phyloP scores from a whole-genome alignment of 225 moss, liverwort and hornwort genomes.

The Rhytidiadelphus loreus region DNA sequence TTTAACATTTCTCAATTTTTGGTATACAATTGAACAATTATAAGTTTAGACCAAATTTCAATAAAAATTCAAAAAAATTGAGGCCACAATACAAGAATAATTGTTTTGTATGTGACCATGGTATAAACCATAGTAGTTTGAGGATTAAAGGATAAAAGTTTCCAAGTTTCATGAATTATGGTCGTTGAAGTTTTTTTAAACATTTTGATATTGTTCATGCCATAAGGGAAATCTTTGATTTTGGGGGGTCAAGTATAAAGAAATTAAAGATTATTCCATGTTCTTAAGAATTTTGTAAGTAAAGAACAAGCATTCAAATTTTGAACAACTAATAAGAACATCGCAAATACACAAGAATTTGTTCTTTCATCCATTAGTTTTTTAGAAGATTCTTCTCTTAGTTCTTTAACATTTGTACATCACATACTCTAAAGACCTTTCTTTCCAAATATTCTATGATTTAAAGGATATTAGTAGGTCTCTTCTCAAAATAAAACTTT shows the following conservation, averaged over 20 bases:
- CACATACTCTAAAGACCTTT: no score
- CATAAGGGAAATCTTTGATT: neutral
- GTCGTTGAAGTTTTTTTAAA: neutral
- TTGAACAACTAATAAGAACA: neutral
- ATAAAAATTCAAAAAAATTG: neutral
- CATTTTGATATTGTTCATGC: neutral
- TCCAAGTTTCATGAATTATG: neutral
- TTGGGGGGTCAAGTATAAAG: rapidly evolving
- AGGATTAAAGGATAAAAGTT: neutral
- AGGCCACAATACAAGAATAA: rapidly evolving
- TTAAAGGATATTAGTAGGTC: no score
- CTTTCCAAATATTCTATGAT: no score
- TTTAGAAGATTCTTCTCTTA: no score
- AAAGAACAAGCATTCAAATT: neutral
- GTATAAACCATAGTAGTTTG: neutral
- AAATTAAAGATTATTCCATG: neutral
- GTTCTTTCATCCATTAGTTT: no score
- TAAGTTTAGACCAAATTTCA: no score
- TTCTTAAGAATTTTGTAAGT: neutral
- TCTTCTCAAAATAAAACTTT: no score
- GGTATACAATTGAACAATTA: neutral
- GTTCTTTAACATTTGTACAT: no score
- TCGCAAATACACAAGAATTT: no score
- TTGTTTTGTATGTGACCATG: neutral
- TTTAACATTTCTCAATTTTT: neutral